Percentiles rank a stretch among this genome's conserved stretches.
Conservation (phyloP, 108 stramenopile species). For the Schizochytrium sp. region DNA sequence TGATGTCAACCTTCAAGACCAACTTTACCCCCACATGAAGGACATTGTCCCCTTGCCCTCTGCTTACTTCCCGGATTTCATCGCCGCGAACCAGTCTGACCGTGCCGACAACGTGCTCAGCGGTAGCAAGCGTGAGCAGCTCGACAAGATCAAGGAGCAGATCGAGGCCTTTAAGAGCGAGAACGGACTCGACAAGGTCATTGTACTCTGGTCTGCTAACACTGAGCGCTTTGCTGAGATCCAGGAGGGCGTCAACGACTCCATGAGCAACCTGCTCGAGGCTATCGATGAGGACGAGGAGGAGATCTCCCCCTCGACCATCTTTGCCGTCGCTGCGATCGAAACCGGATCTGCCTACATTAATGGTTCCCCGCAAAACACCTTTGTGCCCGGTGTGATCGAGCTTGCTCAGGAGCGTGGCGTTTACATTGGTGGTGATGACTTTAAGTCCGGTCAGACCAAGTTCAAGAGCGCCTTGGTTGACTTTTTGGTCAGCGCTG, state of each 20-base stretch:
- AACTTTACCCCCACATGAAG: conserved; percentile 91
- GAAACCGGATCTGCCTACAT: conserved; percentile 95
- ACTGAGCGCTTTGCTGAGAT: conserved; percentile 95
- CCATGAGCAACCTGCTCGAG: conserved; percentile 85
- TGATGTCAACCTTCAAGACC: conserved; percentile 88
- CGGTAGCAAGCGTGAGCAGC: conserved; percentile 91
- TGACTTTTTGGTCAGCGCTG: conserved; percentile 95
- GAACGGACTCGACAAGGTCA: conserved; percentile 90
- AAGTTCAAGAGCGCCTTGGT: conserved; percentile 97
- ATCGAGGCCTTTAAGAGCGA: conserved; percentile 90
- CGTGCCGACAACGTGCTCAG: conserved; percentile 93
- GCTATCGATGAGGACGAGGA: conserved; percentile 87
- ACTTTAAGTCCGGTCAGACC: conserved; percentile 98
- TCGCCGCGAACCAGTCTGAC: conserved; percentile 96
- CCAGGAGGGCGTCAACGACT: conserved; percentile 93
- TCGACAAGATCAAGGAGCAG: conserved; percentile 90
- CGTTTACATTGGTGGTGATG: conserved; percentile 95
- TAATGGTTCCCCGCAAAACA: conserved; percentile 98
- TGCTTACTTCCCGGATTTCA: conserved; percentile 94
- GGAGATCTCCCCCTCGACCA: conserved; percentile 93
- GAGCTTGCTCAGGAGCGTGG: conserved; percentile 85
- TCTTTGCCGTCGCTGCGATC: conserved; percentile 95
- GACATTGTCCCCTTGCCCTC: conserved; percentile 88
- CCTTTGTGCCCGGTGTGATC: conserved; percentile 96
- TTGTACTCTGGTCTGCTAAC: conserved; percentile 97